These are phyloP conservation scores for Sporopachydermia quercuum DNA, from an alignment of 805 yeast species.

Conservation along the genomic window DNA sequence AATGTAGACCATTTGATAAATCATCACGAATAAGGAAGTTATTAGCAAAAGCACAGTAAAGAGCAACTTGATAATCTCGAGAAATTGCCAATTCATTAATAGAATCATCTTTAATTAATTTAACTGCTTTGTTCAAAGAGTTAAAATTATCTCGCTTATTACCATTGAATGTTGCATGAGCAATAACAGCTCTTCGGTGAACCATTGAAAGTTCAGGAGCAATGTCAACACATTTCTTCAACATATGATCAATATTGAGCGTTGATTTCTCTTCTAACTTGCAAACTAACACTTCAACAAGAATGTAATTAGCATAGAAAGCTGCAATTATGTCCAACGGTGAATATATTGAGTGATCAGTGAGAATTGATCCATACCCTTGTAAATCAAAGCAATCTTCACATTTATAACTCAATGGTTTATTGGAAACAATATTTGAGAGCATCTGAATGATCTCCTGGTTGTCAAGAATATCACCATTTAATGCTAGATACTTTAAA, in stretches of 20 bases:
- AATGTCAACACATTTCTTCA: constrained; percentile 10
- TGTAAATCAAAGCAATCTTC: constrained; percentile 9
- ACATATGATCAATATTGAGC: neutral
- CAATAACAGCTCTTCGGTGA: constrained; percentile 14
- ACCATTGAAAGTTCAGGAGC: constrained; percentile 16
- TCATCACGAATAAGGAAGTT: neutral
- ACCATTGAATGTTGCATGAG: constrained; percentile 15
- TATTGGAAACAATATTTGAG: constrained; percentile 8
- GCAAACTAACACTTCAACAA: constrained; percentile 12
- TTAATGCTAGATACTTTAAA: too few relatives aligned
- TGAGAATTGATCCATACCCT: constrained; percentile 9
- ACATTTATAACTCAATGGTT: constrained; percentile 7
- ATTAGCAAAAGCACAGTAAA: neutral
- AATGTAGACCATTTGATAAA: neutral
- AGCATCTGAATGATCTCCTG: constrained; percentile 13
- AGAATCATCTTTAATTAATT: neutral
- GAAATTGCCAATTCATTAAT: neutral
- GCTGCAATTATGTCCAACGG: constrained; percentile 17
- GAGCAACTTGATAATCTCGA: neutral
- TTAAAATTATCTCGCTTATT: constrained; percentile 4
- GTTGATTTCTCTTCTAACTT: constrained; percentile 7
- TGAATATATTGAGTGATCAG: constrained; percentile 12
- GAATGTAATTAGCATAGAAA: constrained; percentile 13
- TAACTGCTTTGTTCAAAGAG: neutral
- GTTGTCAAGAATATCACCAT: constrained; percentile 13